These are phyloP conservation scores for Ceratobasidium papillatum DNA, from an alignment of 1,284 basidiomycete species.

Conservation along the genomic window DNA sequence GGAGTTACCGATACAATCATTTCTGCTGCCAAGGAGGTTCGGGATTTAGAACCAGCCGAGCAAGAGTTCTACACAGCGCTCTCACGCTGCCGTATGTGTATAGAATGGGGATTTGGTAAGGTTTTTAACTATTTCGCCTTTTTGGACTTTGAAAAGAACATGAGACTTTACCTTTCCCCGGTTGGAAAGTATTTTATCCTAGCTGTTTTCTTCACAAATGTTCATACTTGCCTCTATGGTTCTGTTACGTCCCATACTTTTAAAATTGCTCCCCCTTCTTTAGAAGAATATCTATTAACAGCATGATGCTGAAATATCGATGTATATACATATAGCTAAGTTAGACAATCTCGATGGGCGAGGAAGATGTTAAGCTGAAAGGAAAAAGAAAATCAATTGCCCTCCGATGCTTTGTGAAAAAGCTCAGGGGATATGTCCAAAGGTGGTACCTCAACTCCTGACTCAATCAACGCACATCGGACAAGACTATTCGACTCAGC, in stretches of 20 bases:
- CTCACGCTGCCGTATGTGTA: not conserved
- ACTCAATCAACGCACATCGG: not conserved
- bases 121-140: slow-evolving; percentile 6
- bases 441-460: not conserved
- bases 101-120: slow-evolving; percentile 12
- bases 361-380: not conserved
- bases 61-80: not conserved
- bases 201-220: slow-evolving; percentile 11
- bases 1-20: not conserved
- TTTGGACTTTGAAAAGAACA: not conserved
- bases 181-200: not conserved
- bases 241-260: not conserved
- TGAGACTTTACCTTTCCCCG: not conserved
- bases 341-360: not conserved
- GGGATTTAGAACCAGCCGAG: not conserved
- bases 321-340: slow-evolving; percentile 9
- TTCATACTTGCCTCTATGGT: slow-evolving; percentile 16
- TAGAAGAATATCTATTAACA: slow-evolving; percentile 4
- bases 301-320: not conserved
- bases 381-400: not conserved
- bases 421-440: not conserved
- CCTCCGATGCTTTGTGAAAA: not conserved
- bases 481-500: not conserved
- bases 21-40: not conserved
- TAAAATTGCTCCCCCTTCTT: not conserved